Evolutionary conservation across 2,329 filamentous ascomycete species (phyloP).

Genomic region (Phoma herbarum): DNA sequence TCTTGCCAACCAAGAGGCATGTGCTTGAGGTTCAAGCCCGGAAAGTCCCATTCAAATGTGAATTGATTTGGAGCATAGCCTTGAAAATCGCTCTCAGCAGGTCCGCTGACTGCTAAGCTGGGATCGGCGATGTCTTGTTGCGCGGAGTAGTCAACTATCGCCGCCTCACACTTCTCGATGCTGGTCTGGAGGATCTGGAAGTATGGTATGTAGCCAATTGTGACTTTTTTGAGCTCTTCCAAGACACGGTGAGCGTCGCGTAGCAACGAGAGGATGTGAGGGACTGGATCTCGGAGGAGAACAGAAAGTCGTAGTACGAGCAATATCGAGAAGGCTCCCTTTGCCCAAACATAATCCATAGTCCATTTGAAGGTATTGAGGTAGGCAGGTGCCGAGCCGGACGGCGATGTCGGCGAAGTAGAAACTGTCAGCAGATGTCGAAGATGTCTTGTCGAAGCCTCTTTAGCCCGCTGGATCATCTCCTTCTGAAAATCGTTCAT

Average conservation of each 20-base stretch:
- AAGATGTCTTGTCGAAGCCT: slow-evolving; percentile 61
- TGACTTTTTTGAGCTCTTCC: slow-evolving; percentile 54
- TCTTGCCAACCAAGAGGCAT: slow-evolving; percentile 59
- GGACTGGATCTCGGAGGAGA: slow-evolving; percentile 56
- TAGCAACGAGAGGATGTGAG: slow-evolving; percentile 54
- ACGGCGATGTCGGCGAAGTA: slow-evolving; percentile 31
- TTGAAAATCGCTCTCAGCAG: slow-evolving; percentile 59
- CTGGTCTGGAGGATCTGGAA: slow-evolving; percentile 60
- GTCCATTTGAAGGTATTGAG: slow-evolving; percentile 62
- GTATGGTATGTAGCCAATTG: slow-evolving; percentile 57
- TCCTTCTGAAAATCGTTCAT: slow-evolving; percentile 60
- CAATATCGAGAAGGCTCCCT: slow-evolving; percentile 66
- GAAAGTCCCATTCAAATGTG: slow-evolving; percentile 67
- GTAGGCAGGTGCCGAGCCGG: slow-evolving; percentile 47
- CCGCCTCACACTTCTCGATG: slow-evolving; percentile 61
- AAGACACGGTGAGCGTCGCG: slow-evolving; percentile 56
- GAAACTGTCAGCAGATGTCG: slow-evolving; percentile 54
- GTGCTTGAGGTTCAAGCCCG: slow-evolving; percentile 62
- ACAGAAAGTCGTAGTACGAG: slow-evolving; percentile 63
- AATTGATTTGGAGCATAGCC: slow-evolving; percentile 65
- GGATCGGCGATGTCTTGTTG: slow-evolving; percentile 24
- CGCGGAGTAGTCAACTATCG: slow-evolving; percentile 51
- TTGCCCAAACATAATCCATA: slow-evolving; percentile 68
- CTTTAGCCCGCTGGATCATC: slow-evolving; percentile 61
- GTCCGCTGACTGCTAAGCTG: slow-evolving; percentile 22